Percentiles rank a stretch among this genome's conserved stretches.
Conservation (phyloP, 2,329 filamentous ascomycete genomes). For the Fusarium clavum region DNA sequence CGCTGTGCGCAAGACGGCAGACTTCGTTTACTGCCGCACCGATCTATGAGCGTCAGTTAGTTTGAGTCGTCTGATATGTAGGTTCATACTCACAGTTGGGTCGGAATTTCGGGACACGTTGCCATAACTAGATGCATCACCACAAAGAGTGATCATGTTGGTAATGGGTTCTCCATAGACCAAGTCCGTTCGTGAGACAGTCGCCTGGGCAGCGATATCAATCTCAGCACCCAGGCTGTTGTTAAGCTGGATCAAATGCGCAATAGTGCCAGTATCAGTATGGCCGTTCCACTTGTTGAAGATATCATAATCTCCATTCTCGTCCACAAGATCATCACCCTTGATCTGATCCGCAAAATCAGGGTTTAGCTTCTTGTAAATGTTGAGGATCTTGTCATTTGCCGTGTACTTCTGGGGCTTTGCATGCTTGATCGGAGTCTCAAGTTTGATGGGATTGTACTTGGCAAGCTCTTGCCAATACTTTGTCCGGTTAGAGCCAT, state of each 20-base stretch:
- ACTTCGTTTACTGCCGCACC: slow-evolving; percentile 5
- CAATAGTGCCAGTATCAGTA: not conserved
- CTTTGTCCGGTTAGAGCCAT: not conserved
- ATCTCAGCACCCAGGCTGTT: slow-evolving; percentile 4
- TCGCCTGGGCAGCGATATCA: not conserved
- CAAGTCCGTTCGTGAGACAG: not conserved
- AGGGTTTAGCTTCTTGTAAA: slow-evolving; percentile 1
- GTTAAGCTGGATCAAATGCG: not conserved
- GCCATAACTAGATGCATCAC: not conserved
- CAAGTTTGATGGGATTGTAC: not conserved
- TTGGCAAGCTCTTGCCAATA: slow-evolving; percentile 1
- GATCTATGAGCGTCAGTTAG: not conserved
- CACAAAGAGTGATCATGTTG: slow-evolving; percentile 1
- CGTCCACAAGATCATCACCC: not conserved
- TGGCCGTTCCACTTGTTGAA: slow-evolving; percentile 1
- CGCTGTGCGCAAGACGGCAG: not conserved
- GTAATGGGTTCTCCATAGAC: not conserved
- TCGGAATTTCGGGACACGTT: not conserved
- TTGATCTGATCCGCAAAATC: slow-evolving; percentile 1
- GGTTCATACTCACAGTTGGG: not conserved
- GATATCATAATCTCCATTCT: not conserved
- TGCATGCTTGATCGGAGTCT: not conserved
- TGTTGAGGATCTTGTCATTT: not conserved
- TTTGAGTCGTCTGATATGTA: too few relatives aligned
- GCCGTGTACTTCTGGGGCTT: not conserved